Conservation (phyloP, 768 basidiomycete genomes). For the Astraeus odoratus region DNA sequence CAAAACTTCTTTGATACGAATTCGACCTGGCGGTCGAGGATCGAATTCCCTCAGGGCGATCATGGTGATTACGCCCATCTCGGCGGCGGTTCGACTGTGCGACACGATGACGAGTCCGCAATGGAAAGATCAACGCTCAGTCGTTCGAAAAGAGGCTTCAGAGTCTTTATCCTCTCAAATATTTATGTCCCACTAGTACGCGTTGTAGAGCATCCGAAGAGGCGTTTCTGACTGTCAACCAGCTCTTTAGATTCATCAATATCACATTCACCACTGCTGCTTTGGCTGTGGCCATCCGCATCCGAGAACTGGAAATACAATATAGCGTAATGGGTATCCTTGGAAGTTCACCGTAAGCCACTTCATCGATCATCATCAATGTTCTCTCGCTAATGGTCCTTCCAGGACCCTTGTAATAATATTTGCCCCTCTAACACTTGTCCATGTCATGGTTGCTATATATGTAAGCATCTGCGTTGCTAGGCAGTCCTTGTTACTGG, state of each 20-base stretch:
- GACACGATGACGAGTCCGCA: constrained; percentile 22
- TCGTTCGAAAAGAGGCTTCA: constrained; percentile 38
- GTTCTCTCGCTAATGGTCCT: background rate
- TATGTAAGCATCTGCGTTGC: constrained; percentile 57
- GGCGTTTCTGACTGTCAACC: constrained; percentile 8
- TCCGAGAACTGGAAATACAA: constrained; percentile 51
- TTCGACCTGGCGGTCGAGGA: constrained; percentile 42
- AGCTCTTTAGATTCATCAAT: constrained; percentile 84
- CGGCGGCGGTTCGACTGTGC: constrained; percentile 7
- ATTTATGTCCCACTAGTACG: constrained; percentile 71
- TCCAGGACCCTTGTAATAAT: constrained; percentile 74
- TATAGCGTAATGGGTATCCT: constrained; percentile 58
- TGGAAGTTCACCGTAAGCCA: constrained; percentile 72
- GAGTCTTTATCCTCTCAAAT: constrained; percentile 66
- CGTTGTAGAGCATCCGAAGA: constrained; percentile 14
- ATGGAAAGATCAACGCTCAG: constrained; percentile 20
- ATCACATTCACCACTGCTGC: constrained; percentile 76
- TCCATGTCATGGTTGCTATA: constrained; percentile 80
- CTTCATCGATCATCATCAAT: background rate
- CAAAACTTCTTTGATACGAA: constrained; percentile 63
- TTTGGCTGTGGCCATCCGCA: constrained; percentile 71
- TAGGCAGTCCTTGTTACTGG: constrained; percentile 9
- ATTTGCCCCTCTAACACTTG: constrained; percentile 74
- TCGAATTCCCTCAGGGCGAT: constrained; percentile 4
- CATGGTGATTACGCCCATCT: constrained; percentile 13